Base-by-base conservation (phyloP, 768 basidiomycete species). In the Epithele typhae region DNA sequence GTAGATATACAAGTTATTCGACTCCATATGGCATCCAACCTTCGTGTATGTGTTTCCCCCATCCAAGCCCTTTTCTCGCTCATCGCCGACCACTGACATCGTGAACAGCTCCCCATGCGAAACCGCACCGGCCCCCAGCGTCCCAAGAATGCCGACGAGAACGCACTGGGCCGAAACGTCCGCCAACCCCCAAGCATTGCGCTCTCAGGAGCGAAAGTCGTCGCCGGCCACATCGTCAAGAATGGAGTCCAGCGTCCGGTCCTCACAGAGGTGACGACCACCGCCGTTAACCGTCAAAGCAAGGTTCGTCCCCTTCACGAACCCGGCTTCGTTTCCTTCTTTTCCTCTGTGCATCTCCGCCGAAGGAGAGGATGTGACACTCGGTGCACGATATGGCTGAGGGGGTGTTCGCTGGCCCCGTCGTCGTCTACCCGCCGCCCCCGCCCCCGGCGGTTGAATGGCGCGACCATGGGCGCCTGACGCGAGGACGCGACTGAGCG, bases 251-350 rank as follows among this genome's bases (percentile, higher is more conserved):
- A 82, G 62, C 78, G 92, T 54, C 75, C 84, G 25, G 89, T 82
- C 33, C 75, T 94, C 40, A 79, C 82, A 48, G 91, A 92, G 68
- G 90, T 93, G 53, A 86, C 86, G 37, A 82, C 78, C 41, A 78
- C 78, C 51, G 82, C 84, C 46, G 78, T 88, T 42, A 89, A 88
- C 65, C 79, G 81, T 25, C 43, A 23, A 11, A 36, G 50, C 63
- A 89, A 85, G 71, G 87, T 85, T 59, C 54, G 77, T 62, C 18
- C 15, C 45, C 39, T 40, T 25, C 30, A 40, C 25, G 22, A 51
- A n/a, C n/a, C 49, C n/a, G n/a, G n/a, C n/a, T 52, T 22, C 21
- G 4, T 30, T 43, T 25, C 18, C 43, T 27, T 24, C 42, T 27
- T 18, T 39, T 45, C 38, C 43, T 9, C 11, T 30, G 5, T n/a